Evolutionary conservation across 2,329 filamentous ascomycete species (phyloP), one percentile per base, ranked within the genome.

Genomic region (Nemania abortiva): DNA sequence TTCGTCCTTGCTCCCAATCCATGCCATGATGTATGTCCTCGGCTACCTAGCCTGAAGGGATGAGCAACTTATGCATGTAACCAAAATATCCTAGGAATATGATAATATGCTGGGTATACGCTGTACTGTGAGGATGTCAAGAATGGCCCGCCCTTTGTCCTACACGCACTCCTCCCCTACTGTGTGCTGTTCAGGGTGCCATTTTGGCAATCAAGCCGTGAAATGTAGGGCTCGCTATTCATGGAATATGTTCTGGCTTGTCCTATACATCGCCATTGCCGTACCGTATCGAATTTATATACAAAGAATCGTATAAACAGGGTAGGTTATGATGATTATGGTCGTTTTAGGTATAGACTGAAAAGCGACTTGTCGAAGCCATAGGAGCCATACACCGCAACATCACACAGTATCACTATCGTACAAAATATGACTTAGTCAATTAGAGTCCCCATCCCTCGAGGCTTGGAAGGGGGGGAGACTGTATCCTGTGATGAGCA

Each of bases 381-480:
- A 45, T n/a, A 20, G 34, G 18, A 49, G 11, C 39, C 18, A 42
- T 55, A 39, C 11, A 37, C 13, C 27, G 34, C 54, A 13, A 45
- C n/a, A 50, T 10, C 13, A 58, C 24, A 27, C 5, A 47, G 11
- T 27, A 37, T 31, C 7, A 20, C 11, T n/a, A 31, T 22, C 9
- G 11, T n/a, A 34, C 49, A 20, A 37, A n/a, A 31, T 11, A 24
- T 52, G 29, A 39, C 34, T 69, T 64, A 77, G 55, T 77, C 76
- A 50, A 77, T 77, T 37, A 77, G 58, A 18, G 69, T 72, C 7
- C 73, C 74, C 56, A 76, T 75, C 9, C 76, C 76, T 39, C 75
- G 74, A 20, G 76, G 76, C 29, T 77, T 77, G 3, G 76, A 77
- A 20, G 76, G 73, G 15, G 76, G 76, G 2, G 75, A 77, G 49